These are phyloP conservation scores for Linum usitatissimum DNA, from an alignment of 345 rosid genomes.

Conservation along the genomic window DNA sequence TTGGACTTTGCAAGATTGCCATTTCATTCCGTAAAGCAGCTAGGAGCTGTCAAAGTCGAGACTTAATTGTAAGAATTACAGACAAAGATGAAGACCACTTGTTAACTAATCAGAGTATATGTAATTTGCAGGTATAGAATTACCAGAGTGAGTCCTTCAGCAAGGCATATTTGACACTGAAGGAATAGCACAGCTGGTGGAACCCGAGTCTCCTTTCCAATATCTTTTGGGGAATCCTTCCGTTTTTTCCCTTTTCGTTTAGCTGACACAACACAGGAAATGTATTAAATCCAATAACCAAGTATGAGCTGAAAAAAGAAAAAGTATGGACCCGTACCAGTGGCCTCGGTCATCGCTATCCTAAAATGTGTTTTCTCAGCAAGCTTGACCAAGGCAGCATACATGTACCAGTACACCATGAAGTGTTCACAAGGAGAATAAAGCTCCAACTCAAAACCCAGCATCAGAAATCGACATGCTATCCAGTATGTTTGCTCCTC, in stretches of 20 bases:
- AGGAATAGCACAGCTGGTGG: slow-evolving; percentile 63
- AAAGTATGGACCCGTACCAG: slow-evolving; percentile 23
- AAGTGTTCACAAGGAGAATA: slow-evolving; percentile 79
- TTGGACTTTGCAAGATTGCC: slow-evolving; percentile 39
- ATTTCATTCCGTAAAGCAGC: slow-evolving; percentile 82
- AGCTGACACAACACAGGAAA: slow-evolving; percentile 35
- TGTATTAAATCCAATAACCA: no score
- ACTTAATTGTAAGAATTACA: not conserved
- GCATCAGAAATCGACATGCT: slow-evolving; percentile 67
- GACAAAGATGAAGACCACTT: not conserved
- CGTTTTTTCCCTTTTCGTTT: slow-evolving; percentile 72
- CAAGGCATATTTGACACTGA: slow-evolving; percentile 72
- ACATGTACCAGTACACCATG: slow-evolving; percentile 93
- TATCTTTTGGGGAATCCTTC: slow-evolving; percentile 54
- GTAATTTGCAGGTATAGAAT: not conserved
- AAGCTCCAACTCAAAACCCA: slow-evolving; percentile 93
- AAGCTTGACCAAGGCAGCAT: slow-evolving; percentile 59
- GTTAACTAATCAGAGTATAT: not conserved
- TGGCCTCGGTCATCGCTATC: slow-evolving; percentile 29
- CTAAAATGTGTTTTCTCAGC: slow-evolving; percentile 70
- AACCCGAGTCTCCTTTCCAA: slow-evolving; percentile 49
- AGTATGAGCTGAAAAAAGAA: no score
- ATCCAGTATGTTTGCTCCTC: slow-evolving; percentile 97
- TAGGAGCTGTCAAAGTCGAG: slow-evolving; percentile 41
- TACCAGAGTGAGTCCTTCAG: slow-evolving; percentile 91